Base-by-base conservation (phyloP, 176 grass and related monocot species). In the Bonia amplexicaulis region DNA sequence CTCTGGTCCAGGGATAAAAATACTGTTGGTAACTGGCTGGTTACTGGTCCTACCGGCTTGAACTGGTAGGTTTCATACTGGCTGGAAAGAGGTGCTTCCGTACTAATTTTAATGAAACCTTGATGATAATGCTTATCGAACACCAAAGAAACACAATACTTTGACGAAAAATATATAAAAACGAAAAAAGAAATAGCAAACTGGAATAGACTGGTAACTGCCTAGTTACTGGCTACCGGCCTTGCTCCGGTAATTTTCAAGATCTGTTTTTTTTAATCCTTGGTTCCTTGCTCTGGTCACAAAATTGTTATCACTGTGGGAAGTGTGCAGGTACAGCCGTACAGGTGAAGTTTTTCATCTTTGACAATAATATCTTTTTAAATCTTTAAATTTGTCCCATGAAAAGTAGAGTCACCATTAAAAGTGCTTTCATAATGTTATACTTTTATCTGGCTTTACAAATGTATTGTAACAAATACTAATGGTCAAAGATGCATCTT, bases 271-370 rank as follows among this genome's bases (percentile, higher is more conserved):
- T 54, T 55, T 20, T 8, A 55, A 51, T 57, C 63, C 76, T 64
- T 79, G 15, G 9, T 20, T 57, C 63, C 76, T 64, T 79, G 15
- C 16, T 20, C 15, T 6, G 6, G 23, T 61, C 8, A 64, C 41
- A 31, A 79, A 62, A 64, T 64, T 47, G 58, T 62, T 62, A 19
- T 46, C 25, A 47, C 15, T 14, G 3, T 61, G 37, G 22, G 39
- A 52, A 46, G 82, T 67, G 76, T 74, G 71, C 33, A 26, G 40
- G 53, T 33, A 3, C 31, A 33, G 31, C 31, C 31, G 31, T 53
- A 37, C 23, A 2, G 40, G 57, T 63, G 23, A 25, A 79, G n/a
- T 87, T 90, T 83, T 52, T 65, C 12, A 74, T 66, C 35, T 64
- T 35, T 72, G 25, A 67, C 49, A 53, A 45, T 86, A 42, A 72